phyloP scores from a whole-genome alignment of 768 basidiomycete genomes.

The Tricholoma hemisulphureum region DNA sequence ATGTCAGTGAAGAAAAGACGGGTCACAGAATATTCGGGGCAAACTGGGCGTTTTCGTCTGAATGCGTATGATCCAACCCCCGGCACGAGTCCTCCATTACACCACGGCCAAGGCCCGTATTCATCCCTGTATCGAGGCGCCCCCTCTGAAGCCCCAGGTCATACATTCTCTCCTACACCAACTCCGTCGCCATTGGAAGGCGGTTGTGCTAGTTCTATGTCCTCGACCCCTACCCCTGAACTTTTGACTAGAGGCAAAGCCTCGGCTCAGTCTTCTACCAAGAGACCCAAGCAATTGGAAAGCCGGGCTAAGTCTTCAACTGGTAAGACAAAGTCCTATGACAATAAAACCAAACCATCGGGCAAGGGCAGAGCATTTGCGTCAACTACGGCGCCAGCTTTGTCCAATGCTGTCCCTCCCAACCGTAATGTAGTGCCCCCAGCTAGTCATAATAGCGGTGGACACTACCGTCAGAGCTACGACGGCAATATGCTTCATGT shows the following conservation, averaged over 20 bases:
- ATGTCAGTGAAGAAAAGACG: constrained; percentile 31
- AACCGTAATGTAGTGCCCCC: background rate
- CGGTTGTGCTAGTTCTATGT: background rate
- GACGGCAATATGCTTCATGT: constrained; percentile 12
- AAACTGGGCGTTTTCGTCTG: constrained; percentile 53
- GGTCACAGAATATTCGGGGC: constrained; percentile 41
- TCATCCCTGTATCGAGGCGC: constrained; percentile 38
- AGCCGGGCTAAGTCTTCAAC: background rate
- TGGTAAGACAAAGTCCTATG: background rate
- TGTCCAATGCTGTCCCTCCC: background rate
- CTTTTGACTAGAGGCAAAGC: background rate
- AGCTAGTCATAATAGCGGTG: constrained; percentile 8
- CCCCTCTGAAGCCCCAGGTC: constrained; percentile 11
- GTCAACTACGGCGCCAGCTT: background rate
- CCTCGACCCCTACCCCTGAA: background rate
- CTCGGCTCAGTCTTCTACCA: background rate
- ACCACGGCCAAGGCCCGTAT: constrained; percentile 38
- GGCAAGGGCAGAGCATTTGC: background rate
- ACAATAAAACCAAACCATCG: background rate
- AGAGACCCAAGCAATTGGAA: background rate
- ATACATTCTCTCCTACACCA: constrained; percentile 3
- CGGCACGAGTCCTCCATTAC: constrained; percentile 30
- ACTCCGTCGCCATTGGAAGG: background rate
- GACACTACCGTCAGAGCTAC: constrained; percentile 36
- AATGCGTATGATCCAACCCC: constrained; percentile 35